Base-by-base conservation (phyloP, 148 eudicot species). In the Pharnaceum exiguum region DNA sequence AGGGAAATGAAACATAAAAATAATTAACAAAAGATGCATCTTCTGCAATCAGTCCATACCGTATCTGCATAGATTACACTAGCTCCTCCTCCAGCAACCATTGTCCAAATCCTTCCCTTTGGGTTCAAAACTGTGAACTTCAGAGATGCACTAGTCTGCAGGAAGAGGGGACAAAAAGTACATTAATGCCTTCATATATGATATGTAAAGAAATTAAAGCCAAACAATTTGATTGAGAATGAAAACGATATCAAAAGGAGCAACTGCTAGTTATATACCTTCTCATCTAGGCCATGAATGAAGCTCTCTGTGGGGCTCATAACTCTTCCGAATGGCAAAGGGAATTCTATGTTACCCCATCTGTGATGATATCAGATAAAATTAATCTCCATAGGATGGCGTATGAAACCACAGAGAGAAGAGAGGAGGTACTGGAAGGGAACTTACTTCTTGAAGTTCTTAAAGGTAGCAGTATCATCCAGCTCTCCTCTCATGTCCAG, bases 401-500 rank as follows among this genome's bases (percentile, higher is more conserved):
- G n/a, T n/a, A n/a, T n/a, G n/a, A n/a, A n/a, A n/a, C n/a, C n/a
- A n/a, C n/a, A 18, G 22, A 11, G 25, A 50, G 24, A 40, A 26
- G 36, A 25, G 23, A 7, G 17, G 22, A 7, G 5, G 18, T 38
- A n/a, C n/a, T n/a, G 51, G 60, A 17, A 47, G 54, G 66, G 68
- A 23, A 33, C 65, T 6, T 55, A 77, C 77, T 77, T 72, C 57
- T 77, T 77, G 55, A 77, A 77, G 66, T 77, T 77, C 60, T 77
- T 77, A 71, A 77, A 77, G 38, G 98, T 66, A 62, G 98, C 98
- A 49, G 98, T 87, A 69, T 91, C 96, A 67, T 91, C 98, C 47
- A 91, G 88, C 62, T 91, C 98, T 47, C 98, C 98, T 74, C 98
- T 82, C 98, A 91, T 91, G 65, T 91, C 96, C 77, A 91, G 62